A percentile compares a stretch with the other conserved stretches of the same genome.
These are phyloP conservation scores for Salvia rosmarinus DNA, from an alignment of 257 asterid genomes.

Conservation along the genomic window DNA sequence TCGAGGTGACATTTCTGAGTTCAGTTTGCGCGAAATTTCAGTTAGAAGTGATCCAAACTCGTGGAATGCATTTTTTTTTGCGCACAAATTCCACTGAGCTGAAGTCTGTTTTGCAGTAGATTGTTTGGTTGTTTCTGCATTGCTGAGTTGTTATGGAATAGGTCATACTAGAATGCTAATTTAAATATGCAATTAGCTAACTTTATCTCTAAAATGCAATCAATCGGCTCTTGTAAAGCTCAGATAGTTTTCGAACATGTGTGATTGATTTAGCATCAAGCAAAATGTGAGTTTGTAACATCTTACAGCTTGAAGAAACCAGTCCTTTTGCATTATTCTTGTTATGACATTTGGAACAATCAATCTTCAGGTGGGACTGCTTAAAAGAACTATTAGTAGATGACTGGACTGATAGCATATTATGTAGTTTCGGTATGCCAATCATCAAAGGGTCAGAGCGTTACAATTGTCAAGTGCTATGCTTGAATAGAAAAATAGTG, in stretches of 20 bases:
- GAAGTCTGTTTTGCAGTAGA: background rate
- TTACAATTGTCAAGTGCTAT: conserved; percentile 85
- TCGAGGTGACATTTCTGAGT: conserved; percentile 3
- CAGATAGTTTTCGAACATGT: conserved; percentile 2
- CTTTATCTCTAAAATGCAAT: background rate
- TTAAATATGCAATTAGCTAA: background rate
- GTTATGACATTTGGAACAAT: conserved; percentile 24
- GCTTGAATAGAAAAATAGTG: conserved; percentile 77
- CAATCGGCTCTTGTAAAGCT: conserved; percentile 2
- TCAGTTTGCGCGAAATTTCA: conserved; percentile 7
- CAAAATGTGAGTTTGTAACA: background rate
- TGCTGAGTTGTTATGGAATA: background rate
- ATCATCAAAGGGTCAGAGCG: conserved; percentile 84
- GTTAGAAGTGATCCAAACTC: background rate
- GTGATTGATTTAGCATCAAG: conserved; percentile 18
- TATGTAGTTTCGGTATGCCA: conserved; percentile 96
- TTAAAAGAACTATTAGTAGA: conserved; percentile 71
- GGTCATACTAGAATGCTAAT: conserved; percentile 1
- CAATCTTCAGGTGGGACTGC: conserved; percentile 84
- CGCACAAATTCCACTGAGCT: background rate
- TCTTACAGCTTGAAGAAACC: background rate
- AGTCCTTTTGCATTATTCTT: conserved; percentile 7
- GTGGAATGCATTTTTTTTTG: background rate
- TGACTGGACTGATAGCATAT: conserved; percentile 86
- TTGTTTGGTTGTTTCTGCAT: background rate